phyloP scores from a whole-genome alignment of 768 basidiomycete species.

The Termitomyces sp. region DNA sequence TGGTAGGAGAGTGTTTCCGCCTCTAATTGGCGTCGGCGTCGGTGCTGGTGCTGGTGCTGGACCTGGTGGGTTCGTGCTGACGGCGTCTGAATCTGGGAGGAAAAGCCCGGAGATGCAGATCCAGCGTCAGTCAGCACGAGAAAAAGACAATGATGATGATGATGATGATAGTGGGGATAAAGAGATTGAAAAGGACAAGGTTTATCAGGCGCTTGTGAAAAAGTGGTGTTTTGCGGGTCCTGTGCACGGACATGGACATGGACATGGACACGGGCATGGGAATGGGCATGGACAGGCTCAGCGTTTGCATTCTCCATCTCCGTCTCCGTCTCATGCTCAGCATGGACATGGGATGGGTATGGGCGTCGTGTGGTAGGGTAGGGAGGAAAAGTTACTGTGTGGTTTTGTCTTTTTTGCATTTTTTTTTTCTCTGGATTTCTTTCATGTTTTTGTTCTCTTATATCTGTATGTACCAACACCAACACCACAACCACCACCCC shows the following conservation, averaged over 20 bases:
- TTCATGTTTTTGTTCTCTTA: background rate
- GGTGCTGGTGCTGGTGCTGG: too few species aligned
- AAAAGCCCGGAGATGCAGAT: background rate
- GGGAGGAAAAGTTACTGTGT: background rate
- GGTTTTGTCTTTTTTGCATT: background rate
- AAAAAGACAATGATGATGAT: background rate
- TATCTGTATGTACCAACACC: background rate
- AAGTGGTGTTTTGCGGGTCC: conserved; percentile 62
- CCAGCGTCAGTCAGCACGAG: background rate
- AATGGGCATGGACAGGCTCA: background rate
- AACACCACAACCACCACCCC: background rate
- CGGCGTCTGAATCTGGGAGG: background rate
- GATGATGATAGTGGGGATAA: background rate
- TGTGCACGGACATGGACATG: background rate
- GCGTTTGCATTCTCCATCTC: too few species aligned
- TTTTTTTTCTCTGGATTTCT: background rate
- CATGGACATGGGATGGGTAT: background rate
- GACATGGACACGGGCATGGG: background rate
- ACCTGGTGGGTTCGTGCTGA: background rate
- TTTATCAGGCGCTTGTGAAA: conserved; percentile 56
- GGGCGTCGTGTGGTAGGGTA: background rate
- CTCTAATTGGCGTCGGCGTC: background rate
- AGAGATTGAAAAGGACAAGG: conserved; percentile 17
- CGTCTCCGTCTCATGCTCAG: background rate
- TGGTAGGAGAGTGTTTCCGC: background rate